Evolutionary conservation across 306 rosid genomes (phyloP).

Genomic region (Fragaria vesca): DNA sequence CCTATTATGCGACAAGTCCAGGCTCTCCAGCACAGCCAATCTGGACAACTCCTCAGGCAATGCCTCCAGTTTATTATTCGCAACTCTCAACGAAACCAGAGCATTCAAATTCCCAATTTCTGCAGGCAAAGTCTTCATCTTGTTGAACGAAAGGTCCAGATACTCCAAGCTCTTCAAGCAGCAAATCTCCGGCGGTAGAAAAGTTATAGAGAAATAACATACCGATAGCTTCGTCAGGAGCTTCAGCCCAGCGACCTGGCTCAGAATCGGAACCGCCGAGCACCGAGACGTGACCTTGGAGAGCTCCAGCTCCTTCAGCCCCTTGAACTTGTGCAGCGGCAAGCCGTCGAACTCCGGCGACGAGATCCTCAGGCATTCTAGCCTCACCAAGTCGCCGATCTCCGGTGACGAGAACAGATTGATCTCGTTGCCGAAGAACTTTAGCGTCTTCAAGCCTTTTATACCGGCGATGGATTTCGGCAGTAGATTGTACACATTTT

Average conservation of each 20-base stretch:
- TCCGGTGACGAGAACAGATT: constrained; percentile 62
- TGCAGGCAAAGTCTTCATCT: constrained; percentile 68
- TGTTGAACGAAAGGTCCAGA: constrained; percentile 90
- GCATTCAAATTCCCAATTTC: constrained; percentile 65
- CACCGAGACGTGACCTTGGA: constrained; percentile 76
- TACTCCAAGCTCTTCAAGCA: constrained; percentile 75
- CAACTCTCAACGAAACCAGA: constrained; percentile 64
- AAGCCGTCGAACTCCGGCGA: constrained; percentile 84
- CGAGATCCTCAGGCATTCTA: constrained; percentile 72
- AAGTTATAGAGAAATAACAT: constrained; percentile 80
- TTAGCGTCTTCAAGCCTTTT: constrained; percentile 59
- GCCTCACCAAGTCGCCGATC: constrained; percentile 45
- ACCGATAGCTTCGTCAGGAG: constrained; percentile 77
- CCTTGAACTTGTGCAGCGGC: constrained; percentile 54
- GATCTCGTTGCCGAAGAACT: constrained; percentile 88
- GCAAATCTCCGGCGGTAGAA: constrained; percentile 87
- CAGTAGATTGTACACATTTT: constrained; percentile 71
- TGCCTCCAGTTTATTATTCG: constrained; percentile 79
- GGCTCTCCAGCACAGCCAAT: constrained; percentile 62
- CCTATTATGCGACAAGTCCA: constrained; percentile 94
- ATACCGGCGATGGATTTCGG: constrained; percentile 61
- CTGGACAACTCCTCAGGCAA: constrained; percentile 61
- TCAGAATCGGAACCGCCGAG: constrained; percentile 69
- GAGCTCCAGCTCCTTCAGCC: constrained; percentile 86
- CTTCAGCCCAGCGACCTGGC: constrained; percentile 71